phyloP scores from a whole-genome alignment of 495 filamentous ascomycete species.

The Neurospora sp. region DNA sequence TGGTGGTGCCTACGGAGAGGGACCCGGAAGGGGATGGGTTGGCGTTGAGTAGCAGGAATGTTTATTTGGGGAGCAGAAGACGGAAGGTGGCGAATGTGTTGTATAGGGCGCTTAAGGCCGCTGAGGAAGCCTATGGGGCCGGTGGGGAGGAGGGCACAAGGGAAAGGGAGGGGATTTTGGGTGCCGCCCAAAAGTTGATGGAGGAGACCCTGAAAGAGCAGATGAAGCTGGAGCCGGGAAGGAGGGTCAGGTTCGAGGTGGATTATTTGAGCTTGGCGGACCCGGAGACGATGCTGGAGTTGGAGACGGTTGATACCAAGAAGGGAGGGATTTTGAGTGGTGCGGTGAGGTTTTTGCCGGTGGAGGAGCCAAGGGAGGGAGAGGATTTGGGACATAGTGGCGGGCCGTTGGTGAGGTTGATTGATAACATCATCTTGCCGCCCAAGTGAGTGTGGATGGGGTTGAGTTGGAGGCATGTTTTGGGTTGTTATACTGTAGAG shows the following conservation, averaged over 20 bases:
- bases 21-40: constrained; percentile 59
- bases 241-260: constrained; percentile 65
- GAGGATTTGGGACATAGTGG: constrained; percentile 67
- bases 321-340: constrained; percentile 78
- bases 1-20: constrained; percentile 65
- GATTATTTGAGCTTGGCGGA: constrained; percentile 90
- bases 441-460: constrained; percentile 12
- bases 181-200: constrained; percentile 48
- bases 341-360: constrained; percentile 78
- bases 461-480: neutral
- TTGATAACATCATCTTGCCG: constrained; percentile 82
- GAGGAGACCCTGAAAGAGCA: constrained; percentile 48
- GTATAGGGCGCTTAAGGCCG: constrained; percentile 52
- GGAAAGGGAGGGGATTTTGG: constrained; percentile 54
- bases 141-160: constrained; percentile 32
- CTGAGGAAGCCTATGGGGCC: constrained; percentile 52
- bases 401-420: constrained; percentile 65
- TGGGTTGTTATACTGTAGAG: neutral
- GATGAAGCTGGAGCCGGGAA: constrained; percentile 43
- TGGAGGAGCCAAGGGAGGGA: constrained; percentile 54
- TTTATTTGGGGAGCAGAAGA: constrained; percentile 74
- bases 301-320: constrained; percentile 50
- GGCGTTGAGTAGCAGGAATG: constrained; percentile 90
- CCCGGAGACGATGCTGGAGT: constrained; percentile 66
- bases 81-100: constrained; percentile 63